Evolutionary conservation across 371 early-diverging fungal species (phyloP).

Genomic region (Saksenaea oblongispora): DNA sequence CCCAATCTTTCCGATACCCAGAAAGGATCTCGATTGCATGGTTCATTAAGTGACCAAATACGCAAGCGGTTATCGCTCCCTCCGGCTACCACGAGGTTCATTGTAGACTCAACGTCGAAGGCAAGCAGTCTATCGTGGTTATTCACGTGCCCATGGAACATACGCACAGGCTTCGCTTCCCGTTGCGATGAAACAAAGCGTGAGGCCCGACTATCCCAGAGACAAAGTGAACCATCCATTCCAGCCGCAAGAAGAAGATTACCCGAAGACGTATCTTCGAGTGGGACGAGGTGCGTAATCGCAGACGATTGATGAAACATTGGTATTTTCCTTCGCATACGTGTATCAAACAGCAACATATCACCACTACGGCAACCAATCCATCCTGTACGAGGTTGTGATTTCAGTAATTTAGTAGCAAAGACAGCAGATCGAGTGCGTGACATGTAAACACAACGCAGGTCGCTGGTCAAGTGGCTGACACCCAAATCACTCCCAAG

Average conservation of each 20-base stretch:
- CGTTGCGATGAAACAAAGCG: background rate
- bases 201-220: slow-evolving; percentile 28
- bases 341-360: slow-evolving; percentile 8
- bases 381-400: slow-evolving; percentile 13
- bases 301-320: slow-evolving; percentile 17
- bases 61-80: slow-evolving; percentile 25
- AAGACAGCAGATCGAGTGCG: slow-evolving; percentile 19
- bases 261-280: slow-evolving; percentile 11
- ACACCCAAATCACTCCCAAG: slow-evolving; percentile 27
- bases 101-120: slow-evolving; percentile 21
- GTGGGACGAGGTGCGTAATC: slow-evolving; percentile 13
- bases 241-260: slow-evolving; percentile 16
- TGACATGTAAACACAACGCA: background rate
- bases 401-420: slow-evolving; percentile 1
- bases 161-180: slow-evolving; percentile 14
- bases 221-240: slow-evolving; percentile 21
- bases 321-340: background rate
- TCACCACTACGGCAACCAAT: slow-evolving; percentile 27
- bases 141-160: slow-evolving; percentile 26
- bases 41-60: slow-evolving; percentile 27
- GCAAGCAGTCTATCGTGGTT: slow-evolving; percentile 15
- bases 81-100: slow-evolving; percentile 16
- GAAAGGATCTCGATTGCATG: slow-evolving; percentile 15
- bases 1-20: slow-evolving; percentile 22
- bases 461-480: slow-evolving; percentile 11